Conservation (phyloP, 441 rosid species). For the Adansonia grandidieri region DNA sequence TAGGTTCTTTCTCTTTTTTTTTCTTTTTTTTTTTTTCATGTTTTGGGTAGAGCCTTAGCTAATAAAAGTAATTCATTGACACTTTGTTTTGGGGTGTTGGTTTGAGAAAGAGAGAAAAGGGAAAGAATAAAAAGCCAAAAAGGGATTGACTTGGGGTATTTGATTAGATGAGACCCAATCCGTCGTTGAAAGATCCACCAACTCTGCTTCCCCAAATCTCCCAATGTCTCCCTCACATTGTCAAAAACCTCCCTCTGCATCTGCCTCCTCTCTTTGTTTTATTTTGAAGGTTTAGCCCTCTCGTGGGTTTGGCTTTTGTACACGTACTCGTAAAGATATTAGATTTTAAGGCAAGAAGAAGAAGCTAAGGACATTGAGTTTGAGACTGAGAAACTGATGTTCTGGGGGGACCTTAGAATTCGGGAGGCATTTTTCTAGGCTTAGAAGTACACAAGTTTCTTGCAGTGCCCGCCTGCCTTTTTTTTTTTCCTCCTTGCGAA, state of each 20-base stretch:
- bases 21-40: not conserved
- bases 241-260: not conserved
- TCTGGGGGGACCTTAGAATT: slow-evolving; percentile 12
- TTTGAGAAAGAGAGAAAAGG: not conserved
- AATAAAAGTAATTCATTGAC: not conserved
- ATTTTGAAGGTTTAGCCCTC: slow-evolving; percentile 22
- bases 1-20: not conserved
- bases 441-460: not conserved
- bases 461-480: not conserved
- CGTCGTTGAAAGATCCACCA: slow-evolving; percentile 27
- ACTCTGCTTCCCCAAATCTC: slow-evolving; percentile 19
- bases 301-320: slow-evolving; percentile 31
- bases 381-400: not conserved
- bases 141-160: not conserved
- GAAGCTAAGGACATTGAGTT: not conserved
- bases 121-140: not conserved
- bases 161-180: not conserved
- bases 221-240: slow-evolving; percentile 24
- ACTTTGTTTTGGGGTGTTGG: no score
- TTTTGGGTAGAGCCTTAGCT: slow-evolving; percentile 8
- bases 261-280: not conserved
- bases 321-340: not conserved
- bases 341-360: not conserved
- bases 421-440: slow-evolving; percentile 7
- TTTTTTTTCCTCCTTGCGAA: not conserved